Percentiles rank a stretch among this genome's conserved stretches.
Evolutionary conservation across 169 alveolate species (phyloP).

Genomic region (Pseudocohnilembus persalinus): DNA sequence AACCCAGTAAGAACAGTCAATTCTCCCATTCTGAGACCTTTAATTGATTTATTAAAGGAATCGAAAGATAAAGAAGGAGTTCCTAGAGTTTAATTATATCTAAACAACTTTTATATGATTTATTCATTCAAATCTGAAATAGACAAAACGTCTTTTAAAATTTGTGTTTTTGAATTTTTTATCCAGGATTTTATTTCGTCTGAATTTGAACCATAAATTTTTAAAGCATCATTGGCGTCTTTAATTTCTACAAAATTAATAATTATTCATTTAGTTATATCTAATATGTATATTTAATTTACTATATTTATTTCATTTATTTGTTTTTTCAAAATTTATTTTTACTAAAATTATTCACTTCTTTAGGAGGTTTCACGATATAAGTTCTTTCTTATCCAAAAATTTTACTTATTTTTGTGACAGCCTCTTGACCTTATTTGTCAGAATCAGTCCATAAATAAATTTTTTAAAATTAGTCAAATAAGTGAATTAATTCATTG

Average conservation of each 20-base stretch:
- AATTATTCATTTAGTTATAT: too few species aligned
- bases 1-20: slow-evolving; percentile 95
- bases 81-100: slow-evolving; percentile 54
- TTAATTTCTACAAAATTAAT: too few species aligned
- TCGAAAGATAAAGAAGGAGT: slow-evolving; percentile 49
- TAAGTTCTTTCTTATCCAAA: too few species aligned
- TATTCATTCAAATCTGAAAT: slow-evolving; percentile 80
- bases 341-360: too few species aligned
- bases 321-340: too few species aligned
- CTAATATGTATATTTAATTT: too few species aligned
- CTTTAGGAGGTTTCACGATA: too few species aligned
- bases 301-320: too few species aligned
- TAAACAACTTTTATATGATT: slow-evolving; percentile 44
- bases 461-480: slow-evolving; percentile 87
- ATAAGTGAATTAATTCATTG: slow-evolving; percentile 85
- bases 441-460: slow-evolving; percentile 94
- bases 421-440: slow-evolving; percentile 92
- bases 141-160: slow-evolving; percentile 87
- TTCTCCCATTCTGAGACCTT: slow-evolving; percentile 95
- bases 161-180: slow-evolving; percentile 70
- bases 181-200: slow-evolving; percentile 62
- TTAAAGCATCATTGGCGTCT: slow-evolving; percentile 95
- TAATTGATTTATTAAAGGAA: slow-evolving; percentile 63
- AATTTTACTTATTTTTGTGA: too few species aligned
- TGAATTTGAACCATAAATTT: slow-evolving; percentile 34